Evolutionary conservation across 495 filamentous ascomycete species (phyloP).

Genomic region (Diplogelasinospora grovesii): DNA sequence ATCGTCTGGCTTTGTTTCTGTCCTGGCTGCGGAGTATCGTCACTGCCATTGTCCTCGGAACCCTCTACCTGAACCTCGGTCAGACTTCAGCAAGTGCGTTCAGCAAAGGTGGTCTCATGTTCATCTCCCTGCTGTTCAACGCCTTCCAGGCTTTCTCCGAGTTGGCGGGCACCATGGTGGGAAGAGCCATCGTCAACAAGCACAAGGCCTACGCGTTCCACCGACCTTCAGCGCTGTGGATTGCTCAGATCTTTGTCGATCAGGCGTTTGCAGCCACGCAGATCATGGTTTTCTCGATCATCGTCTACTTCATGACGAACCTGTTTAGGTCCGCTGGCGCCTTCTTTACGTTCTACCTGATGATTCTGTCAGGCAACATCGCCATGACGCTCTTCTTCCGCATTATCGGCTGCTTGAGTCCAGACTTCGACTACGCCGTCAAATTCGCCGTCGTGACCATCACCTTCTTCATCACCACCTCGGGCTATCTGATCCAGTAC

Average conservation of each 20-base stretch:
- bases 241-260: slow-evolving; percentile 76
- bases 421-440: slow-evolving; percentile 80
- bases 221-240: slow-evolving; percentile 69
- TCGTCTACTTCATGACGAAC: slow-evolving; percentile 76
- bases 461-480: slow-evolving; percentile 70
- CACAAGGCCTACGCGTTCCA: slow-evolving; percentile 76
- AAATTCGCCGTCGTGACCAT: slow-evolving; percentile 72
- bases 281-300: slow-evolving; percentile 64
- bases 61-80: slow-evolving; percentile 65
- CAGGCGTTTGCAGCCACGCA: slow-evolving; percentile 59
- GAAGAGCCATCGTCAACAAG: slow-evolving; percentile 69
- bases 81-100: slow-evolving; percentile 65
- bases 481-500: slow-evolving; percentile 75
- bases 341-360: slow-evolving; percentile 72
- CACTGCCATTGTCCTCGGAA: slow-evolving; percentile 72
- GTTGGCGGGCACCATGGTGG: slow-evolving; percentile 63
- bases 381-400: slow-evolving; percentile 77
- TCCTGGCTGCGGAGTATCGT: slow-evolving; percentile 70
- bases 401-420: slow-evolving; percentile 69
- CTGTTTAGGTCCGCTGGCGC: slow-evolving; percentile 59
- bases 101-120: slow-evolving; percentile 69
- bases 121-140: slow-evolving; percentile 71
- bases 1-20: slow-evolving; percentile 67
- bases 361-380: slow-evolving; percentile 64
- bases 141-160: slow-evolving; percentile 74